Conservation (phyloP, 768 basidiomycete genomes). For the Tephrocybe sp. region DNA sequence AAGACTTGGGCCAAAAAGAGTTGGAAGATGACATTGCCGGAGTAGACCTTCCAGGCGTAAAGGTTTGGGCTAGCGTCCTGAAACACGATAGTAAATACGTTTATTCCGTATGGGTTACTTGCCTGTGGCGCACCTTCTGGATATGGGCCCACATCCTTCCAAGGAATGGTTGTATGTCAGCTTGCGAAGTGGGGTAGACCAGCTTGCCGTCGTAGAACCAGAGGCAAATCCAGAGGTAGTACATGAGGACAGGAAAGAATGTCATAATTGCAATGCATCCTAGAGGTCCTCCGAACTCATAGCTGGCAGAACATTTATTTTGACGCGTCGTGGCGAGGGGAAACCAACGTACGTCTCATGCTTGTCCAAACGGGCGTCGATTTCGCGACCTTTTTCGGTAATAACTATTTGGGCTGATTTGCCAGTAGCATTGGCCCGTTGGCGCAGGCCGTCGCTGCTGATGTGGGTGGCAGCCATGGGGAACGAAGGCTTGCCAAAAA, state of each 20-base stretch:
- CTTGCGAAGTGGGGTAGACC: conserved; percentile 62
- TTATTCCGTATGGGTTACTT: neutral
- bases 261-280: conserved; percentile 93
- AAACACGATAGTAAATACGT: neutral
- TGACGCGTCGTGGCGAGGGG: neutral
- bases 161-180: conserved; percentile 77
- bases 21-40: conserved; percentile 84
- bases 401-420: conserved; percentile 34
- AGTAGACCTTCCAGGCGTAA: conserved; percentile 90
- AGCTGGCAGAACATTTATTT: conserved; percentile 45
- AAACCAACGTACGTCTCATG: conserved; percentile 52
- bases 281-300: conserved; percentile 94
- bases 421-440: conserved; percentile 20
- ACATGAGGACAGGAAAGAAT: conserved; percentile 94
- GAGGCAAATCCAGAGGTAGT: conserved; percentile 97
- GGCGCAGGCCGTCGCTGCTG: conserved; percentile 19
- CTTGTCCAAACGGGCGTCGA: conserved; percentile 70
- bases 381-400: conserved; percentile 70
- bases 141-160: conserved; percentile 83
- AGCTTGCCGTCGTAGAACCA: conserved; percentile 92
- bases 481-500: neutral
- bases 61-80: conserved; percentile 90
- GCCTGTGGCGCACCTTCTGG: conserved; percentile 48
- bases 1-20: conserved; percentile 87
- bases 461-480: conserved; percentile 18